These are phyloP conservation scores for Ustilago tritici DNA, from an alignment of 1,284 basidiomycete genomes.

Conservation along the genomic window DNA sequence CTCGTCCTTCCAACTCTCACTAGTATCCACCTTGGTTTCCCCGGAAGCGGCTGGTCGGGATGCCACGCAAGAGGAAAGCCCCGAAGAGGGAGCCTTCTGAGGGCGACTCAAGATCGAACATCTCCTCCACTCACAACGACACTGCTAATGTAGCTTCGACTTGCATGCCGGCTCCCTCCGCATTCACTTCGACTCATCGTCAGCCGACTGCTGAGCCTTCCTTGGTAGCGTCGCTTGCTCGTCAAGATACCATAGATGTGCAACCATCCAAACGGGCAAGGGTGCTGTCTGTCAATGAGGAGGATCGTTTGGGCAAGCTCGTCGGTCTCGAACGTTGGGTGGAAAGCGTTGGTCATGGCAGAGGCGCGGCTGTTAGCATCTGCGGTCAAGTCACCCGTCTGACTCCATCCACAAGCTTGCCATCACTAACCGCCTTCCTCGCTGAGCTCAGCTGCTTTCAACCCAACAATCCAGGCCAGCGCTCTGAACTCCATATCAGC, in stretches of 20 bases:
- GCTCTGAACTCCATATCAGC: conserved; percentile 2
- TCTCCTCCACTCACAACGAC: not conserved
- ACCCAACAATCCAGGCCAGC: conserved; percentile 6
- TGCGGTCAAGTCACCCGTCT: conserved; percentile 20
- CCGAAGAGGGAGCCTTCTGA: conserved; percentile 44
- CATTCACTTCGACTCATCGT: not conserved
- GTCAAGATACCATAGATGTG: not conserved
- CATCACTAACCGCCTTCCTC: not conserved
- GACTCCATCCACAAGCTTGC: not conserved
- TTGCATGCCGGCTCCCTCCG: not conserved
- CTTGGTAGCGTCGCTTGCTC: not conserved
- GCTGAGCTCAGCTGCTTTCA: conserved; percentile 23
- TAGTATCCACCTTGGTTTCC: too few relatives aligned
- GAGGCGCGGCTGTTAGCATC: conserved; percentile 48
- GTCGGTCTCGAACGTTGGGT: conserved; percentile 35
- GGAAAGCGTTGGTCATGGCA: conserved; percentile 36
- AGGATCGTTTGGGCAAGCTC: conserved; percentile 43
- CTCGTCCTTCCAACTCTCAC: not conserved
- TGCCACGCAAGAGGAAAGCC: conserved; percentile 48
- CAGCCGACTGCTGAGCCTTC: not conserved
- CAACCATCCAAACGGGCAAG: conserved; percentile 18
- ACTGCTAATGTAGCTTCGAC: not conserved
- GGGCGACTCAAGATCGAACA: conserved; percentile 7
- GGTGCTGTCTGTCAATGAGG: conserved; percentile 24
- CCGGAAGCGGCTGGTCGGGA: not conserved